Evolutionary conservation across 1,284 basidiomycete genomes (phyloP).

Genomic region (Sporisorium exsertum): DNA sequence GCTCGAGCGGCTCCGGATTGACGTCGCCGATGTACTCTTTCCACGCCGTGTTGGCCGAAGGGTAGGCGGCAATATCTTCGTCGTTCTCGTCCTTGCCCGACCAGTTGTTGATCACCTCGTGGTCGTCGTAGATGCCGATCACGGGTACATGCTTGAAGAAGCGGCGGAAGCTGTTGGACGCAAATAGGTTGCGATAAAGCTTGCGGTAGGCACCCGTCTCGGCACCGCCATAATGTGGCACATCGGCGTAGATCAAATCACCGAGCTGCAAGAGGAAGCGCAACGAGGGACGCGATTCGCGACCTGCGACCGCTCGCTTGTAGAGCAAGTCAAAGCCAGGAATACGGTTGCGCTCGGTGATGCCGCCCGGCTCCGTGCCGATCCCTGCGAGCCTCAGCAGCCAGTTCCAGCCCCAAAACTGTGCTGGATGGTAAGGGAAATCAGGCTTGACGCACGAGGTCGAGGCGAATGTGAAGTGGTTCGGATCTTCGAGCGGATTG

Average conservation of each 20-base stretch:
- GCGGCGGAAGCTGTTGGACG: slow-evolving; percentile 62
- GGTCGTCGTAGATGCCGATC: slow-evolving; percentile 67
- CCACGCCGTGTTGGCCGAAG: slow-evolving; percentile 77
- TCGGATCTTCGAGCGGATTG: slow-evolving; percentile 65
- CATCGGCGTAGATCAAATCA: slow-evolving; percentile 82
- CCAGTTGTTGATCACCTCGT: slow-evolving; percentile 68
- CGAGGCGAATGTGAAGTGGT: slow-evolving; percentile 66
- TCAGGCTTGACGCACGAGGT: slow-evolving; percentile 68
- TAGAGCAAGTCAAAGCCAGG: slow-evolving; percentile 79
- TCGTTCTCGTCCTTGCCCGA: slow-evolving; percentile 74
- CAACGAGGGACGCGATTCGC: slow-evolving; percentile 61
- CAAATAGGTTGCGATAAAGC: slow-evolving; percentile 68
- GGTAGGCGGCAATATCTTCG: slow-evolving; percentile 72
- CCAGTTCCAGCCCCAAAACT: slow-evolving; percentile 68
- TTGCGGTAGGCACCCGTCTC: slow-evolving; percentile 57
- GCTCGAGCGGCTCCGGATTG: slow-evolving; percentile 75
- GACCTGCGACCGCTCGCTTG: slow-evolving; percentile 41
- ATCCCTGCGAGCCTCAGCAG: slow-evolving; percentile 53
- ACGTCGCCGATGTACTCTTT: slow-evolving; percentile 77
- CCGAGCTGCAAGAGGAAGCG: slow-evolving; percentile 68
- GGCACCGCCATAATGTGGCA: slow-evolving; percentile 72
- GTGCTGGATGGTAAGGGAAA: slow-evolving; percentile 67
- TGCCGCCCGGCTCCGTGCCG: slow-evolving; percentile 57
- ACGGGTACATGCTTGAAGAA: slow-evolving; percentile 64
- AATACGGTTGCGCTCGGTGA: slow-evolving; percentile 71